These are phyloP conservation scores for Gossypium raimondii DNA, from an alignment of 345 rosid genomes.

Conservation along the genomic window DNA sequence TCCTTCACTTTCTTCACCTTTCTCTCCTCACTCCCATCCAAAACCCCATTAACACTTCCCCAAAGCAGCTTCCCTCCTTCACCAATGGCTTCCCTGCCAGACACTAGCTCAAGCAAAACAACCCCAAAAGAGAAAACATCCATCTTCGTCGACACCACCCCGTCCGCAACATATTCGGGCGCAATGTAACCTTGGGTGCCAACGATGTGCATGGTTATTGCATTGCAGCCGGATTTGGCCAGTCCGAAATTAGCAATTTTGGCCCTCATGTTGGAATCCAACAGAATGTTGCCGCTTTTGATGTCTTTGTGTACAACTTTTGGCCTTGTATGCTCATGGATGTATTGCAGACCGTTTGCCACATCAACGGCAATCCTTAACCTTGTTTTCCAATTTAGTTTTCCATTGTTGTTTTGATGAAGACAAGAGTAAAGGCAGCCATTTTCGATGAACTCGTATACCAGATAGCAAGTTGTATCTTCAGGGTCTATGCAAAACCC, in stretches of 20 bases:
- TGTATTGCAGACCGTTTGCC: conserved; percentile 68
- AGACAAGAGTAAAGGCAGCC: conserved; percentile 61
- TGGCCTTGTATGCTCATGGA: conserved; percentile 68
- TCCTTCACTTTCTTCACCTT: conserved; percentile 28
- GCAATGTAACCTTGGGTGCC: conserved; percentile 80
- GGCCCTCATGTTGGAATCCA: conserved; percentile 59
- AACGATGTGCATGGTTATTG: conserved; percentile 68
- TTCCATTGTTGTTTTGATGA: conserved; percentile 28
- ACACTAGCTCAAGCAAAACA: conserved; percentile 61
- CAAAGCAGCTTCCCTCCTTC: conserved; percentile 47
- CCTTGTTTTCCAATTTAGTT: conserved; percentile 51
- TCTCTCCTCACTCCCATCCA: conserved; percentile 38
- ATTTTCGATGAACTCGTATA: conserved; percentile 53
- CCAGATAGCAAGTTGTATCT: conserved; percentile 53
- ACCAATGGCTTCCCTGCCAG: conserved; percentile 49
- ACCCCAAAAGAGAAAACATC: conserved; percentile 73
- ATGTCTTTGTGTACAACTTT: conserved; percentile 72
- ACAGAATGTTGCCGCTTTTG: conserved; percentile 58
- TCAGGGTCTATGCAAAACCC: conserved; percentile 63
- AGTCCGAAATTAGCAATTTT: conserved; percentile 70
- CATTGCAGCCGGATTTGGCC: conserved; percentile 74
- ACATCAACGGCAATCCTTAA: conserved; percentile 48
- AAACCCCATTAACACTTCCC: conserved; percentile 29
- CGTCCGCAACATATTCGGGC: conserved; percentile 58
- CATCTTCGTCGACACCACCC: conserved; percentile 59